Conservation (phyloP, 2,329 filamentous ascomycete genomes). For the Ophiostoma triangulosporum region DNA sequence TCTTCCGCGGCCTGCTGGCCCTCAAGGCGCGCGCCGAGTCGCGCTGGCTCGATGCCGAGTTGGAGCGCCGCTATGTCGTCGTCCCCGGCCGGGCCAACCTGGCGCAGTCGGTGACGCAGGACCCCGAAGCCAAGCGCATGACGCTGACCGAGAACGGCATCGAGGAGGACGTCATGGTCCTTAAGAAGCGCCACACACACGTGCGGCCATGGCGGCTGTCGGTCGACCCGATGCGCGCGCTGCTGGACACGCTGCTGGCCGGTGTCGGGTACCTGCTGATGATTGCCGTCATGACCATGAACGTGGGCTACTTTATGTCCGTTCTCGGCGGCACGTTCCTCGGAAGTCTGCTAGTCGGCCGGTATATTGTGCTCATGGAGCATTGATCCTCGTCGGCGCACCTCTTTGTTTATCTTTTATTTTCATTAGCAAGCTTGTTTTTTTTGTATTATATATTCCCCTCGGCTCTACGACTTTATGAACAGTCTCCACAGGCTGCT, state of each 20-base stretch:
- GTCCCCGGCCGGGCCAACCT: constrained; percentile 51
- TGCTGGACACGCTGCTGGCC: constrained; percentile 56
- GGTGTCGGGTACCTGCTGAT: constrained; percentile 83
- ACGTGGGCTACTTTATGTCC: constrained; percentile 66
- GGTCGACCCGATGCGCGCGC: constrained; percentile 62
- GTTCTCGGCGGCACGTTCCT: constrained; percentile 65
- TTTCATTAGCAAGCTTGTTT: background rate
- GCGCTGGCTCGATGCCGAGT: constrained; percentile 56
- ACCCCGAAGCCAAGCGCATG: constrained; percentile 49
- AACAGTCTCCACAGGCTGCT: background rate
- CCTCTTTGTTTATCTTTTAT: background rate
- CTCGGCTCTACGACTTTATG: background rate
- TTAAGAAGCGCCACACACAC: constrained; percentile 41
- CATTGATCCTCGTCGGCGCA: constrained; percentile 26
- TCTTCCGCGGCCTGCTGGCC: constrained; percentile 60
- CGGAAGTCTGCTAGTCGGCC: constrained; percentile 70
- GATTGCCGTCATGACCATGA: constrained; percentile 80
- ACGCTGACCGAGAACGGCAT: constrained; percentile 57
- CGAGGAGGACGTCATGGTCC: constrained; percentile 67
- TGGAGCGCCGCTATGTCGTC: constrained; percentile 63
- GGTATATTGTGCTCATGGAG: constrained; percentile 42
- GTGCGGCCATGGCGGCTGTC: constrained; percentile 66
- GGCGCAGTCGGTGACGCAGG: constrained; percentile 43
- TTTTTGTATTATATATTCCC: background rate
- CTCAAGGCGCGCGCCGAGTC: constrained; percentile 49